A percentile compares a stretch with the other conserved stretches of the same genome.
These are phyloP conservation scores for Gracilariopsis chorda DNA, from an alignment of 23 red algal genomes.

Conservation along the genomic window DNA sequence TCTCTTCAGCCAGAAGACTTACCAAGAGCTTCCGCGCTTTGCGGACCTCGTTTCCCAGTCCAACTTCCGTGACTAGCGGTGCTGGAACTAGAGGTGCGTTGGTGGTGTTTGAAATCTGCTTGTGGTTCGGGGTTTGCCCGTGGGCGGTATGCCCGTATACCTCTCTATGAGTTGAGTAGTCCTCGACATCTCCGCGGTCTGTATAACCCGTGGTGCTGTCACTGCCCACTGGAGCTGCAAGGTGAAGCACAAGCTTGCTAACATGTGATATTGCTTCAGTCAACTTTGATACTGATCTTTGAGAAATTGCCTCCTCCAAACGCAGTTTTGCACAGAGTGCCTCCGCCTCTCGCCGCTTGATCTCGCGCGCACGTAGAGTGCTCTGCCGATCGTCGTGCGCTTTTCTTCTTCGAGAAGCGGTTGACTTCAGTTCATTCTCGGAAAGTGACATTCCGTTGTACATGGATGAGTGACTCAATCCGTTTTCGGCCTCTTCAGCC, in stretches of 20 bases:
- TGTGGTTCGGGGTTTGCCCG: not conserved
- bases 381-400: slow-evolving; percentile 62
- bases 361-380: slow-evolving; percentile 56
- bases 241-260: slow-evolving; percentile 88
- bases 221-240: slow-evolving; percentile 54
- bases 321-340: slow-evolving; percentile 75
- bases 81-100: not conserved
- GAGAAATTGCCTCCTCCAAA: slow-evolving; percentile 81
- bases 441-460: not conserved
- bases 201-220: not conserved
- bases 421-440: not conserved
- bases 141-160: not conserved
- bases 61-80: slow-evolving; percentile 47
- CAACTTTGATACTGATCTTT: slow-evolving; percentile 76
- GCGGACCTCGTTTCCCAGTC: slow-evolving; percentile 71
- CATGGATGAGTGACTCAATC: not conserved
- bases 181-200: not conserved
- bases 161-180: not conserved
- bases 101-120: not conserved
- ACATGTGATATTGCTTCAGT: slow-evolving; percentile 89
- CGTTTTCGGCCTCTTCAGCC: not conserved
- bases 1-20: slow-evolving; percentile 60
- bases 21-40: slow-evolving; percentile 65
- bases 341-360: slow-evolving; percentile 74
- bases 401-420: not conserved